Conservation (phyloP, 2,329 filamentous ascomycete species). For the Neocucurbitaria cava region DNA sequence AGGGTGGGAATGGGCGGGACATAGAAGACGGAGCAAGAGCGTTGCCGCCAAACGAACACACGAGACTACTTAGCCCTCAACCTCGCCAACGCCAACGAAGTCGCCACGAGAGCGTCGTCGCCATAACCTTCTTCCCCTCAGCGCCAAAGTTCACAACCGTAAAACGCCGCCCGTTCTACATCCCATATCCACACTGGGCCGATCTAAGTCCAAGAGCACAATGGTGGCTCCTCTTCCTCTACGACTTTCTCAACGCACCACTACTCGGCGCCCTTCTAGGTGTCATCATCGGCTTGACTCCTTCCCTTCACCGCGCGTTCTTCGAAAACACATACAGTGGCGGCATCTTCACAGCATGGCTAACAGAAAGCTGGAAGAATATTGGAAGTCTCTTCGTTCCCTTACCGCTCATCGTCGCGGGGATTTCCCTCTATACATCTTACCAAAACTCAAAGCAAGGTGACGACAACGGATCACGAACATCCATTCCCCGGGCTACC, state of each 20-base stretch:
- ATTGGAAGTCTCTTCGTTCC: constrained; percentile 37
- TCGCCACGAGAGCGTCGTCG: constrained; percentile 24
- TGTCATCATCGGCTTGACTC: constrained; percentile 34
- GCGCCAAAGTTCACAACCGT: constrained; percentile 31
- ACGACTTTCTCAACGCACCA: constrained; percentile 42
- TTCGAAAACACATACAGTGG: constrained; percentile 33
- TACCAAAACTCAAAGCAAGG: constrained; percentile 26
- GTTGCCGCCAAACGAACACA: constrained; percentile 20
- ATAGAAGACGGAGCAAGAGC: constrained; percentile 6
- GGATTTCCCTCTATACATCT: constrained; percentile 35
- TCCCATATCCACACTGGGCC: constrained; percentile 30
- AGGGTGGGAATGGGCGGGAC: constrained; percentile 7
- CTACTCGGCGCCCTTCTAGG: constrained; percentile 36
- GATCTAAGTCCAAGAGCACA: constrained; percentile 29
- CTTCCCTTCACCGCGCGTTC: constrained; percentile 32
- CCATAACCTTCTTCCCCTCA: constrained; percentile 42
- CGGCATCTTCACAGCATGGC: constrained; percentile 39
- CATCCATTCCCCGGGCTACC: constrained; percentile 20
- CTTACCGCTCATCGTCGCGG: constrained; percentile 38
- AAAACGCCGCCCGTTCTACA: constrained; percentile 31
- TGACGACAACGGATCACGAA: neutral
- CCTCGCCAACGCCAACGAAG: neutral
- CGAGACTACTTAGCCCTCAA: constrained; percentile 12
- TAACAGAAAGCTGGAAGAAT: constrained; percentile 39
- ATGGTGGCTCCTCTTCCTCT: constrained; percentile 41